These are phyloP conservation scores for Fraxinus quadrangulata DNA, from an alignment of 257 asterid species.

Conservation along the genomic window DNA sequence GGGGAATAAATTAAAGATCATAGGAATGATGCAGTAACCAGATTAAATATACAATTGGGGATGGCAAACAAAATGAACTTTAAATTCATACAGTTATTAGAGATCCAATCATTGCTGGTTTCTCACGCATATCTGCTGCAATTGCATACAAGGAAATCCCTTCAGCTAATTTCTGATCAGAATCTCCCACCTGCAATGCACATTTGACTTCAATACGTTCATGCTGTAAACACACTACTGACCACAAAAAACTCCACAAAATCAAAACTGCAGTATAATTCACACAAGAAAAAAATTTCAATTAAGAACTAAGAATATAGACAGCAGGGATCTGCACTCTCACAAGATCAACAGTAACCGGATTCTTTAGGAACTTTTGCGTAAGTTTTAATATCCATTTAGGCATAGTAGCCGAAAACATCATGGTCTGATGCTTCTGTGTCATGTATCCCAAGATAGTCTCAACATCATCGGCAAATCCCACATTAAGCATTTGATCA, in stretches of 20 bases:
- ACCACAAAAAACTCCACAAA: not conserved
- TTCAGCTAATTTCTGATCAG: slow-evolving; percentile 87
- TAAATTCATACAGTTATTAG: slow-evolving; percentile 60
- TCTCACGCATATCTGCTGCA: slow-evolving; percentile 62
- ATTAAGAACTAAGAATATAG: not conserved
- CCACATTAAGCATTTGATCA: slow-evolving; percentile 98
- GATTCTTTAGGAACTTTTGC: slow-evolving; percentile 74
- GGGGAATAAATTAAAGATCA: not conserved
- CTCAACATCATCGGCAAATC: slow-evolving; percentile 97
- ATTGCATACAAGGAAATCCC: slow-evolving; percentile 77
- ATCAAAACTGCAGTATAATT: too few species aligned
- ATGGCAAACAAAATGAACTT: not conserved
- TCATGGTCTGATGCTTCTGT: slow-evolving; percentile 93
- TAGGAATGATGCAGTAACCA: not conserved
- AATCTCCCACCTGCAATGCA: slow-evolving; percentile 84
- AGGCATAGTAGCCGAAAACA: slow-evolving; percentile 99
- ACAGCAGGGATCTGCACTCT: slow-evolving; percentile 32
- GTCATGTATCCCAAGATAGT: slow-evolving; percentile 66
- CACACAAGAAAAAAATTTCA: not conserved
- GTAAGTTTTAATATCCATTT: slow-evolving; percentile 82
- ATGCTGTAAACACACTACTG: not conserved
- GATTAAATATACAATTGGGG: not conserved
- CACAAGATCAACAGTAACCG: slow-evolving; percentile 86
- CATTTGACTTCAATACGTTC: slow-evolving; percentile 20
- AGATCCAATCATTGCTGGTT: slow-evolving; percentile 74